Base-by-base conservation (phyloP, 176 grass and related monocot species). In the Phoenix dactylifera region DNA sequence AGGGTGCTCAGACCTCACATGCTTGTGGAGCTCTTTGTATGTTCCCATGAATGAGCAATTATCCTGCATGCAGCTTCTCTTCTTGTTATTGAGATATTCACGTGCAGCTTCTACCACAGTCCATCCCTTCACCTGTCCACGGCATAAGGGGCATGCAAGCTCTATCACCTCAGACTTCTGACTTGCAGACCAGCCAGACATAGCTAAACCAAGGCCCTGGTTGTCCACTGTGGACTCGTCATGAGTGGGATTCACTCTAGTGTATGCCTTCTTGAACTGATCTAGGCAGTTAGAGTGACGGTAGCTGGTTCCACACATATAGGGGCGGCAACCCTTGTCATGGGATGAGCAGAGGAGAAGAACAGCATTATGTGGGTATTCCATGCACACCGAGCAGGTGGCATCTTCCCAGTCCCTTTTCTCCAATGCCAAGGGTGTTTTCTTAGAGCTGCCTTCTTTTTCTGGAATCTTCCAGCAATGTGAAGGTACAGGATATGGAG, bases 291-390 rank as follows among this genome's bases (percentile, higher is more conserved):
- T 97, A 26, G 92, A 97, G 66, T 80, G 84, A 10, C 83, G 74
- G 70, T 61, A 68, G 44, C 75, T 79, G 22, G 87, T 97, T 22
- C 61, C 84, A 72, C 92, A 97, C 92, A 91, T 97, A 63, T 90
- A 97, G 52, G 84, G 84, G 18, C 84, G 84, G 64, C 92, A 97
- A 51, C 87, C 87, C 29, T 91, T 91, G 66, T 72, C 75, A 64
- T 97, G 74, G 57, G 81, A 97, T 54, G 84, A 97, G 54, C 87
- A 91, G 52, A 91, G 78, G 55, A 97, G 92, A 70, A 97, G 81
- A 1, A 91, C 87, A 64, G 84, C 87, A 77, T 80, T 76, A 72
- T 97, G 84, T 61, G 92, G 92, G 22, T 22, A 62, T 73, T 97
- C 92, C 76, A 97, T 72, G 63, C 92, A 97, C 55, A 97, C 89